These are phyloP conservation scores for Metarhizium anisopliae DNA, from an alignment of 2,329 filamentous ascomycete genomes.

Conservation along the genomic window DNA sequence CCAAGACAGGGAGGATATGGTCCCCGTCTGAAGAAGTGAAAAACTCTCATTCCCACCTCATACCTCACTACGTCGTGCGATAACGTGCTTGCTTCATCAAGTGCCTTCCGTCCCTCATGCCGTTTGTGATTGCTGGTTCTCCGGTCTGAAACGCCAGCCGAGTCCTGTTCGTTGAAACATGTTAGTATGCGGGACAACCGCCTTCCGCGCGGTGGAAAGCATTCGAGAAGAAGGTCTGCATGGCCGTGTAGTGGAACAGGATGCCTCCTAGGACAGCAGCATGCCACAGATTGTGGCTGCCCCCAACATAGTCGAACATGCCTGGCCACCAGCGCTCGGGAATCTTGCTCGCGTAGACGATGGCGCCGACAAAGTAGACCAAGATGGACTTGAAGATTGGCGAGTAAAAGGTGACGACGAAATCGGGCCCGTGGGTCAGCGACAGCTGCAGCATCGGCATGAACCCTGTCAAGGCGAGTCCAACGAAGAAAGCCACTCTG, in stretches of 20 bases:
- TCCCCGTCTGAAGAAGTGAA: not conserved
- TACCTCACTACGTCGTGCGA: not conserved
- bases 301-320: conserved; percentile 89
- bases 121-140: not conserved
- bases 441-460: conserved; percentile 80
- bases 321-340: conserved; percentile 91
- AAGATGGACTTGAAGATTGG: conserved; percentile 75
- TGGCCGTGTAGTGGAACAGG: conserved; percentile 91
- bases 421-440: conserved; percentile 65
- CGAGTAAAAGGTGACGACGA: conserved; percentile 84
- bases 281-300: conserved; percentile 97
- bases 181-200: conserved; percentile 46
- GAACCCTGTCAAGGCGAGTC: conserved; percentile 80
- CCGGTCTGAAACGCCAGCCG: not conserved
- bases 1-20: not conserved
- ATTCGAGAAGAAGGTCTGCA: conserved; percentile 85
- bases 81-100: not conserved
- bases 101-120: not conserved
- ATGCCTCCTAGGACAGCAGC: conserved; percentile 90
- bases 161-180: not conserved
- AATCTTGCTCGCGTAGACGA: conserved; percentile 83
- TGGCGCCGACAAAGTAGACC: conserved; percentile 78
- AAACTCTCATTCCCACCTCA: not conserved
- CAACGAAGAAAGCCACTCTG: conserved; percentile 84
- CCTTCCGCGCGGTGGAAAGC: conserved; percentile 61